Evolutionary conservation across 139 green algal species (phyloP), one percentile per base, ranked within the genome.

Genomic region (Micractinium conductrix): DNA sequence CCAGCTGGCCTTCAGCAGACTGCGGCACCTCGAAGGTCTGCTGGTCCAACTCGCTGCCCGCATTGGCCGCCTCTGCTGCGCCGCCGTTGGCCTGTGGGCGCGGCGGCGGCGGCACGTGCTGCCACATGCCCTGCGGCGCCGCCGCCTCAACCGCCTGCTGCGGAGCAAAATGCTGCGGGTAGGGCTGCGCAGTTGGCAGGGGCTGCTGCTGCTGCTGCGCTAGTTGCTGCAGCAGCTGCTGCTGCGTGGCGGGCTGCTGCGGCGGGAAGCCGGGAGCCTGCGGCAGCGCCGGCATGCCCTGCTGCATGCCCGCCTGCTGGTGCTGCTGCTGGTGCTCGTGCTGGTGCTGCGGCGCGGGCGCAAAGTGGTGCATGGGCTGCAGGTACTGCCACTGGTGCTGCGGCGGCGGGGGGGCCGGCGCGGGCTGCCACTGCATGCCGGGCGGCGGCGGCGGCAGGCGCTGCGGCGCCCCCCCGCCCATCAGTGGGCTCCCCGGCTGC

Each of bases 261-360:
- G n/a, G n/a, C n/a, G n/a, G n/a, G n/a, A n/a, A n/a, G n/a, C n/a
- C n/a, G n/a, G n/a, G n/a, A n/a, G n/a, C n/a, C 4, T 44, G 33
- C 65, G 42, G 33, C 7, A n/a, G 16, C 7, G 28, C 28, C n/a
- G 10, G 14, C 35, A 24, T 17, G 33, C 65, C 65, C 33, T 72
- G n/a, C 65, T 72, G 65, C 33, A 1, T 21, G 19, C 53, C 53
- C 6, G 53, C 53, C 6, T 62, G 53, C 5, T 62, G 53, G 19
- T 62, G 2, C 73, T 79, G 74, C 74, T 69, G 74, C 74, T 81
- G 74, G 19, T 37, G 74, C 45, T 48, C 37, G 24, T 68, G 74
- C 1, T 62, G 53, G 53, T 81, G 74, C 74, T 21, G 37, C 7
- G 38, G 48, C 48, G 48, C 48, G 33, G 40, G 74, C 63, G n/a